Conservation (phyloP, 257 asterid genomes). For the Solanum dulcamara region DNA sequence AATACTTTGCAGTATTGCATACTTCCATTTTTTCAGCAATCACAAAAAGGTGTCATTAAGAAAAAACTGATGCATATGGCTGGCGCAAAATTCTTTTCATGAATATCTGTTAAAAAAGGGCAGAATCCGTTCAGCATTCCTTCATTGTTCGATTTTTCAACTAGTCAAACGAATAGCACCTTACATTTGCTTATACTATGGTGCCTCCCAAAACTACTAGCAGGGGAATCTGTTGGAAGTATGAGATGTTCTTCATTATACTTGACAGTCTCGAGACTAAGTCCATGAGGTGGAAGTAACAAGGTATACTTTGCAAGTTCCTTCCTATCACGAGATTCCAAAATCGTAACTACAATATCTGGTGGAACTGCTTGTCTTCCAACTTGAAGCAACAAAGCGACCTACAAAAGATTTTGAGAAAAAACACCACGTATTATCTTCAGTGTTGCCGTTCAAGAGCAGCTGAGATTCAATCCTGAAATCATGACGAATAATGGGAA, state of each 20-base stretch:
- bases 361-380: conserved; percentile 77
- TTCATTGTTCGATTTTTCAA: neutral
- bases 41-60: neutral
- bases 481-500: neutral
- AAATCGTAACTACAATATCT: conserved; percentile 46
- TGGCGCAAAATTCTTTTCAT: neutral
- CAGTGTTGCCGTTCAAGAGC: neutral
- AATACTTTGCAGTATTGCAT: neutral
- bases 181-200: conserved; percentile 51
- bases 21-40: neutral
- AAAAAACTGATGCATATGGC: neutral
- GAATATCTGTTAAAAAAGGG: neutral
- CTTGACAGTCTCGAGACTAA: conserved; percentile 37
- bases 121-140: neutral
- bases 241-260: conserved; percentile 61
- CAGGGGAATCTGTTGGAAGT: conserved; percentile 40
- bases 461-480: neutral
- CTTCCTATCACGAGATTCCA: conserved; percentile 66
- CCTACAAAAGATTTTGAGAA: conserved; percentile 24
- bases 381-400: conserved; percentile 78
- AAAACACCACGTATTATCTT: neutral
- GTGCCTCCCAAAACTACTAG: conserved; percentile 53
- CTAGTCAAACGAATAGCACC: conserved; percentile 34
- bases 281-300: conserved; percentile 72
- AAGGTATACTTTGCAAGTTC: conserved; percentile 66